These are phyloP conservation scores for Prunus padus DNA, from an alignment of 306 rosid genomes.

Conservation along the genomic window DNA sequence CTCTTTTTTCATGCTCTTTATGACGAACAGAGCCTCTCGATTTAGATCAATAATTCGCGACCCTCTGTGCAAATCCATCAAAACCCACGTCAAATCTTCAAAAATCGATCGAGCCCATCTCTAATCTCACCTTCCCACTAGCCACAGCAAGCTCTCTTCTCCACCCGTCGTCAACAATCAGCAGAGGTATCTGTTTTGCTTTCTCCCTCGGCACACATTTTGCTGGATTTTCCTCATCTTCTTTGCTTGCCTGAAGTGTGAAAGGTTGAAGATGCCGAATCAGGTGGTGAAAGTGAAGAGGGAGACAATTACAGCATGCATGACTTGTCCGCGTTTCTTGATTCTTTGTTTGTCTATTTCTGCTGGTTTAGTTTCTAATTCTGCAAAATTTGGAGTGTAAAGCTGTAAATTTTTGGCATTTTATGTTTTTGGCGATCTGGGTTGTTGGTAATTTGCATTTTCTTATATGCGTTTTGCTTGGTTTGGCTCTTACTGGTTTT, in stretches of 20 bases:
- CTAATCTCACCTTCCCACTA: conserved; percentile 25
- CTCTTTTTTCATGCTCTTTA: conserved; percentile 66
- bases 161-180: conserved; percentile 35
- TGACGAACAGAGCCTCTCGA: conserved; percentile 61
- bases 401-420: neutral
- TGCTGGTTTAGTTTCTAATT: conserved; percentile 11
- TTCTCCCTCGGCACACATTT: conserved; percentile 10
- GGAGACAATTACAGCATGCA: conserved; percentile 78
- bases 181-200: conserved; percentile 8
- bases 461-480: conserved; percentile 34
- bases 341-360: conserved; percentile 13
- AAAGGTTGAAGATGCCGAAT: conserved; percentile 62
- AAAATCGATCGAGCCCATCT: conserved; percentile 55
- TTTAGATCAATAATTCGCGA: conserved; percentile 59
- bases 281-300: conserved; percentile 61
- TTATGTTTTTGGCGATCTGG: conserved; percentile 18
- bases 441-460: conserved; percentile 23
- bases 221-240: conserved; percentile 11
- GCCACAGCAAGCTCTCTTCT: conserved; percentile 15
- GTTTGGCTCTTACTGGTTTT: conserved; percentile 25
- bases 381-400: conserved; percentile 18
- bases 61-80: conserved; percentile 41
- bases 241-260: conserved; percentile 9
- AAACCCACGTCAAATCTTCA: conserved; percentile 65
- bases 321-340: conserved; percentile 62